These are phyloP conservation scores for Bothriochloa decipiens DNA, from an alignment of 176 grass and related monocot genomes.

Conservation along the genomic window DNA sequence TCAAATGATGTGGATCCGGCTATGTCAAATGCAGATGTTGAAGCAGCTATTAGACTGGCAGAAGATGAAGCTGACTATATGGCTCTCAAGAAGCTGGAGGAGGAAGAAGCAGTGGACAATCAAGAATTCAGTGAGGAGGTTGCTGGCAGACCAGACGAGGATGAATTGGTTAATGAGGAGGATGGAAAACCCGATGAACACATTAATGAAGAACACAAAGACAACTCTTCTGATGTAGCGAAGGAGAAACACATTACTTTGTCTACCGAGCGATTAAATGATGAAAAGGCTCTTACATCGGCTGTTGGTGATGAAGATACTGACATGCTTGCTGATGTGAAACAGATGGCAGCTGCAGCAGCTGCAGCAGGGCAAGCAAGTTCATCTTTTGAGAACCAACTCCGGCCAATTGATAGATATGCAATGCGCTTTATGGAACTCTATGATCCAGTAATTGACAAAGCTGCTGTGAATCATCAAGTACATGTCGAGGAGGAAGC, in stretches of 20 bases:
- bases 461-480: conserved; percentile 68
- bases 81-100: conserved; percentile 94
- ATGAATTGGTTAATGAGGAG: conserved; percentile 88
- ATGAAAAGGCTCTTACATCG: conserved; percentile 78
- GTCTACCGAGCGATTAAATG: conserved; percentile 50
- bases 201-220: conserved; percentile 65
- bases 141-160: conserved; percentile 70
- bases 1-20: conserved; percentile 48
- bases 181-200: conserved; percentile 69
- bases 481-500: conserved; percentile 83
- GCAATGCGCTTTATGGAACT: conserved; percentile 95
- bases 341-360: conserved; percentile 95
- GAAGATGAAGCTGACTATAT: conserved; percentile 99
- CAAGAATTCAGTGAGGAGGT: conserved; percentile 96
- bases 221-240: conserved; percentile 49
- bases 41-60: conserved; percentile 93
- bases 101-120: conserved; percentile 97
- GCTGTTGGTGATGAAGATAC: conserved; percentile 86
- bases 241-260: conserved; percentile 62
- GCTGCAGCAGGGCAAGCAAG: conserved; percentile 92
- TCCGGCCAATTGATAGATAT: conserved; percentile 96
- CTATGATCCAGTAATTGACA: conserved; percentile 95
- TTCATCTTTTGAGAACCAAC: conserved; percentile 97
- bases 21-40: conserved; percentile 85
- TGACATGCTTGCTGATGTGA: conserved; percentile 97